These are phyloP conservation scores for Morella rubra DNA, from an alignment of 306 rosid genomes.

Conservation along the genomic window DNA sequence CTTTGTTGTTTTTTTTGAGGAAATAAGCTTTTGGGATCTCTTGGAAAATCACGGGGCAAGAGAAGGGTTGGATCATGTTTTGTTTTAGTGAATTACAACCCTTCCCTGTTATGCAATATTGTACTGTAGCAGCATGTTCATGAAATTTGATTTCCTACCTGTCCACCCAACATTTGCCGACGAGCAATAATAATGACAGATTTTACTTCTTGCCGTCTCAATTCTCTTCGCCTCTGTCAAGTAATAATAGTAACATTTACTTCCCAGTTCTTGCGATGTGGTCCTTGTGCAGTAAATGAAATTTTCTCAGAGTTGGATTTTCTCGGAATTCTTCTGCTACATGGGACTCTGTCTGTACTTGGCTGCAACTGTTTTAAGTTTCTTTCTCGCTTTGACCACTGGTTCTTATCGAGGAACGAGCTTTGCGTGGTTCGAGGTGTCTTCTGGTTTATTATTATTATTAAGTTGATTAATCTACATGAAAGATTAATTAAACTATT, in stretches of 20 bases:
- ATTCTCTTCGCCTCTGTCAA: not conserved
- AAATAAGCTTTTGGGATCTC: not conserved
- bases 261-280: not conserved
- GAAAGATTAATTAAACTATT: not conserved
- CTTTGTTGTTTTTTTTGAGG: conserved; percentile 6
- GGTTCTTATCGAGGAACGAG: not conserved
- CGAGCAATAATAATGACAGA: conserved; percentile 10
- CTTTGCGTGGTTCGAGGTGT: not conserved
- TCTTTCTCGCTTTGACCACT: not conserved
- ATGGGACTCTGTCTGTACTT: not conserved
- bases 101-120: not conserved
- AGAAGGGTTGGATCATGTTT: not conserved
- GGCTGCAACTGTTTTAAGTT: not conserved
- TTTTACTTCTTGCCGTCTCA: not conserved
- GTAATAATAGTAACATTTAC: no score
- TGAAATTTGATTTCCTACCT: conserved; percentile 17
- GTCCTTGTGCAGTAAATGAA: not conserved
- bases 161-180: conserved; percentile 8
- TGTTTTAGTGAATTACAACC: not conserved
- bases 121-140: not conserved
- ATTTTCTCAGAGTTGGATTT: not conserved
- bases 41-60: not conserved
- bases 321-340: not conserved
- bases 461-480: no score
- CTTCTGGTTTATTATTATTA: no score